A percentile compares a stretch with the other conserved stretches of the same genome.
phyloP scores from a whole-genome alignment of 805 yeast genomes.

The Starmerella bombi region DNA sequence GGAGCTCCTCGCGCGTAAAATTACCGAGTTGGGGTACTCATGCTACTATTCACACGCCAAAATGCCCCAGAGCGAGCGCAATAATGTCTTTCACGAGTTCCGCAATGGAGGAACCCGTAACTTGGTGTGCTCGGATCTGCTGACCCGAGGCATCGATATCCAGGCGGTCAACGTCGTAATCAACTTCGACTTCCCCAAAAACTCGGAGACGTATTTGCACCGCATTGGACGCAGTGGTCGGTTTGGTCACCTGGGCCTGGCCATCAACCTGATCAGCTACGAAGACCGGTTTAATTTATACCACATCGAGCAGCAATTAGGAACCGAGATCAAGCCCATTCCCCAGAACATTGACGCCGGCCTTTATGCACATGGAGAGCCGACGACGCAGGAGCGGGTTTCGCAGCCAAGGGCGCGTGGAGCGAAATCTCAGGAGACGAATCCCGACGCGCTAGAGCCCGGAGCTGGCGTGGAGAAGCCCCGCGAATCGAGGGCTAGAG shows the following conservation, averaged over 20 bases:
- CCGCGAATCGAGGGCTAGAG: neutral
- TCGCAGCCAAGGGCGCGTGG: neutral
- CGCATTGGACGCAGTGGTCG: constrained; percentile 99
- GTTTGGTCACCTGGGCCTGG: constrained; percentile 95
- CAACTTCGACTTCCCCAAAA: constrained; percentile 96
- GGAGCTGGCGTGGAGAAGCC: too few species aligned
- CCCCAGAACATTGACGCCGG: constrained; percentile 85
- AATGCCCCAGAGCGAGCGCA: constrained; percentile 95
- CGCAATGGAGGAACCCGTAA: constrained; percentile 97
- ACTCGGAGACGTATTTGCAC: constrained; percentile 93
- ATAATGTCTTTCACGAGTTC: constrained; percentile 95
- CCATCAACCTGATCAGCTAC: constrained; percentile 93
- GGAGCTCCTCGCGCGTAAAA: constrained; percentile 86
- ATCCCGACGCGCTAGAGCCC: too few species aligned
- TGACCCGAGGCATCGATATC: constrained; percentile 97
- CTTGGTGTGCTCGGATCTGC: constrained; percentile 87
- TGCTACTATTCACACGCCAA: constrained; percentile 95
- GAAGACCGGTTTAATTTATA: constrained; percentile 86
- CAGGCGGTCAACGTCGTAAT: constrained; percentile 97
- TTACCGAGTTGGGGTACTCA: constrained; percentile 90
- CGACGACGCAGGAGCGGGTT: constrained; percentile 3
- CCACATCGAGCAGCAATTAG: constrained; percentile 92
- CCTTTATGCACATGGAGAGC: constrained; percentile 71
- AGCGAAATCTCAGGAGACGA: neutral
- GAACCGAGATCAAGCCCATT: constrained; percentile 93